A percentile compares a stretch with the other conserved stretches of the same genome.
These are phyloP conservation scores for Ustilago nuda DNA, from an alignment of 1,284 basidiomycete species.

Conservation along the genomic window DNA sequence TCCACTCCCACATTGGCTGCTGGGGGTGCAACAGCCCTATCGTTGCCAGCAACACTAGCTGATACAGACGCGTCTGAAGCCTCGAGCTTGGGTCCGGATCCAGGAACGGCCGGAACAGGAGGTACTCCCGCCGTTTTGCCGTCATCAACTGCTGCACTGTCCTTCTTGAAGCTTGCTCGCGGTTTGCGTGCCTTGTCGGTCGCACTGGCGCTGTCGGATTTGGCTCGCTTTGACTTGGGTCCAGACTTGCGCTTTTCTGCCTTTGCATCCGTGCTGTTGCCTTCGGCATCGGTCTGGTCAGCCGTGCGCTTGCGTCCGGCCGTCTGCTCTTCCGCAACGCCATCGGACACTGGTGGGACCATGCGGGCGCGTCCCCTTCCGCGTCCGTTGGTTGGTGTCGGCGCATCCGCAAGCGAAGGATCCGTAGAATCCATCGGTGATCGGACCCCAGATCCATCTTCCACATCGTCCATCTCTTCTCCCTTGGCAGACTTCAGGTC, in stretches of 20 bases:
- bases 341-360: slow-evolving; percentile 12
- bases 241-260: slow-evolving; percentile 32
- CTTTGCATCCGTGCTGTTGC: slow-evolving; percentile 8
- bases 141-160: slow-evolving; percentile 19
- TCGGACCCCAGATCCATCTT: slow-evolving; percentile 42
- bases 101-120: neutral
- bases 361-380: slow-evolving; percentile 22
- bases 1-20: slow-evolving; percentile 32
- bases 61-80: neutral
- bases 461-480: slow-evolving; percentile 66
- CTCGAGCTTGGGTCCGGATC: slow-evolving; percentile 13
- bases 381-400: slow-evolving; percentile 18
- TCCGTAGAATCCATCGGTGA: slow-evolving; percentile 43
- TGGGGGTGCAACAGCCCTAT: neutral
- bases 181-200: slow-evolving; percentile 42
- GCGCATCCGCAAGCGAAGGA: slow-evolving; percentile 10
- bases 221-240: slow-evolving; percentile 48
- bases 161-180: slow-evolving; percentile 22
- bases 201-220: slow-evolving; percentile 31
- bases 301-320: slow-evolving; percentile 35
- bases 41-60: neutral
- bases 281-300: slow-evolving; percentile 17
- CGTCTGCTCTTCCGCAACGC: slow-evolving; percentile 12
- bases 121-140: slow-evolving; percentile 4
- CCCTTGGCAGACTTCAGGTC: slow-evolving; percentile 64